Percentiles rank a stretch among this genome's conserved stretches.
phyloP scores from a whole-genome alignment of 371 early-diverging fungal genomes.

The Mortierella sp. region DNA sequence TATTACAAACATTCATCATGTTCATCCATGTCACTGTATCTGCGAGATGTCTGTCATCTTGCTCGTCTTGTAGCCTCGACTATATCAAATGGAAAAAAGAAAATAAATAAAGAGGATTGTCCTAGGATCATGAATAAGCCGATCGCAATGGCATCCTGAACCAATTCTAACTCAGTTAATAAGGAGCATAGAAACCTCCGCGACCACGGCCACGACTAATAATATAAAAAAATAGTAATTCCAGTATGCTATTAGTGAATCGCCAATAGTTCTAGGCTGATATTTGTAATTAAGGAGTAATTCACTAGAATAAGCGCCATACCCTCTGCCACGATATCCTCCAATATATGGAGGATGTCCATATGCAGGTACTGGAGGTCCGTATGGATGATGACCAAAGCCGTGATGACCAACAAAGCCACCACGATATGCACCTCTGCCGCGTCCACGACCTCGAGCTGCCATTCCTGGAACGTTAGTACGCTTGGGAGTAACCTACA shows the following conservation, averaged over 20 bases:
- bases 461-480: constrained; percentile 95
- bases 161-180: constrained; percentile 25
- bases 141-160: background rate
- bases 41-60: background rate
- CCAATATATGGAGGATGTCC: constrained; percentile 23
- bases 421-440: constrained; percentile 80
- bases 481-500: constrained; percentile 87
- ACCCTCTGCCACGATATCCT: constrained; percentile 39
- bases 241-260: background rate
- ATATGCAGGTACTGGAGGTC: constrained; percentile 55
- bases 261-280: background rate
- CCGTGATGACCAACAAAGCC: constrained; percentile 63
- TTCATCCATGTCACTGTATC: too few relatives aligned
- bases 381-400: constrained; percentile 45
- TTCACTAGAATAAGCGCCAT: background rate
- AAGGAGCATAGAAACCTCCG: constrained; percentile 73
- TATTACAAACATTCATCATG: background rate
- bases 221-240: background rate
- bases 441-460: constrained; percentile 76
- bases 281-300: background rate
- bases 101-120: too few relatives aligned
- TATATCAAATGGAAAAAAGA: too few relatives aligned
- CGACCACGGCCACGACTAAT: constrained; percentile 65
- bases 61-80: background rate
- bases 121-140: too few relatives aligned